Evolutionary conservation across 768 basidiomycete species (phyloP), one percentile per base, ranked within the genome.

Genomic region (Pleurotus platypus): DNA sequence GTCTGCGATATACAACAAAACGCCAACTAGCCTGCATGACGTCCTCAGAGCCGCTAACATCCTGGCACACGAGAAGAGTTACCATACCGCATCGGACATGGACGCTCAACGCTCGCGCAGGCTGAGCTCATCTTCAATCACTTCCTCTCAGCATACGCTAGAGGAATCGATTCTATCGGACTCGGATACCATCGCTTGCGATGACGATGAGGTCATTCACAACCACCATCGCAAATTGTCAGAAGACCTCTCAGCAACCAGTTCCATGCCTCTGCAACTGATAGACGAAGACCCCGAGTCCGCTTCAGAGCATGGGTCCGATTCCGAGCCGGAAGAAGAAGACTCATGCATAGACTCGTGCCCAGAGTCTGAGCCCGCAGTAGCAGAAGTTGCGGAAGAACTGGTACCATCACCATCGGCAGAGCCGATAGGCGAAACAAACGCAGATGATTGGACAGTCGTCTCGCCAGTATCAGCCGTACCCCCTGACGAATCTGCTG

Each of bases 401-500:
- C 30, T 35, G 9, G 30, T 35, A 9, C 30, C 30, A 55, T 9
- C 20, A 39, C n/a, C 39, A 40, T 20, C 15, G 53, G 37, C 4
- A 20, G 22, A 37, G 38, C 9, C 30, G 39, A 37, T 37, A 24
- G 8, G 38, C 48, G 9, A 24, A 37, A 11, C 20, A 16, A 16
- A 26, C 22, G 24, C 11, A 35, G 57, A 39, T 12, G 37, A 15
- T 18, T n/a, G 45, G 16, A 50, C 40, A 40, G 47, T 27, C 24
- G 46, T 26, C 46, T 38, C 49, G 43, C 40, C 57, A 48, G 45
- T 46, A 15, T 39, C 46, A 24, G 30, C 62, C 8, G 30, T n/a
- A 8, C 51, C 54, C 22, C 16, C 12, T 11, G 47, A 55, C 12
- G 58, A 57, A 43, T 26, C 37, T 37, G n/a, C 16, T 9, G 51